Base-by-base conservation (phyloP, 495 filamentous ascomycete species). In the Cetradonia linearis region DNA sequence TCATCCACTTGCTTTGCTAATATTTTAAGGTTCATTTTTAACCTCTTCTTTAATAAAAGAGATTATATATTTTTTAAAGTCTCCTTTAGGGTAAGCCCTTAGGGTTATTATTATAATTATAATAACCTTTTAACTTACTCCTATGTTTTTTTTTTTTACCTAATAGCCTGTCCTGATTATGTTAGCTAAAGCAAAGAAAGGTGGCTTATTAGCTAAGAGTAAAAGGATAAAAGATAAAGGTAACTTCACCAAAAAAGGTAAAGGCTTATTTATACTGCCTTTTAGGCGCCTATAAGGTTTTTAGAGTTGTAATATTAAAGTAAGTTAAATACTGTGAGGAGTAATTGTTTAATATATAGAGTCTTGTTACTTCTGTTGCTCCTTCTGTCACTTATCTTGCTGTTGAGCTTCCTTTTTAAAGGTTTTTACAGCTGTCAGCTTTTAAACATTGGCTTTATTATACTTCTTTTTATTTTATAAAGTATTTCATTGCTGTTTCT, bases 391-490 rank as follows among this genome's bases (percentile, higher is more conserved):
- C 44, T 48, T n/a, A 48, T 48, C 23, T 7, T n/a, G 44, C 23
- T 48, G 14, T 48, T n/a, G 7, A 48, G 44, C 23, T n/a, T 48
- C 23, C 44, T 48, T 48, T n/a, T 48, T 48, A 48, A n/a, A 48
- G 14, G 23, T n/a, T 25, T 48, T n/a, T n/a, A 48, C 23, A 48
- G 14, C 23, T 7, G 44, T 48, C 8, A 48, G 44, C 44, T 48
- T 48, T 48, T n/a, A 7, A n/a, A n/a, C 20, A 48, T 48, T 48
- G 7, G 44, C 44, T 48, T n/a, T 48, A 48, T 48, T 25, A 25
- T 48, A 48, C 44, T 48, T 48, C 44, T 48, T 48, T n/a, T 48
- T 48, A 18, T 48, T n/a, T 48, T 48, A 48, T 48, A 48, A 7
- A 48, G 44, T 48, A 48, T 18, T 25, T n/a, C 20, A 48, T n/a